Evolutionary conservation across 345 rosid species (phyloP).

Genomic region (Camelina neglecta): DNA sequence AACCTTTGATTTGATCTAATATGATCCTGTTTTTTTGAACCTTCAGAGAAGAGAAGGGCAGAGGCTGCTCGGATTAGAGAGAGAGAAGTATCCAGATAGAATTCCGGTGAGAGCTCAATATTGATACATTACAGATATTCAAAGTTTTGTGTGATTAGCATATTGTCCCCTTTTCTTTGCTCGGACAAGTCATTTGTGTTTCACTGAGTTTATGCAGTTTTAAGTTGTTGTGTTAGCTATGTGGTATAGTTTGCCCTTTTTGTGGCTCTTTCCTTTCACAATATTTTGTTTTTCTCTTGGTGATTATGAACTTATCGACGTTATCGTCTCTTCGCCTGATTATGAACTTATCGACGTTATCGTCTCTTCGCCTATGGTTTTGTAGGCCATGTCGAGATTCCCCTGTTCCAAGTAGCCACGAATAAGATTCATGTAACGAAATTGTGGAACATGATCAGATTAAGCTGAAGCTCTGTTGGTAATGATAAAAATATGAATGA

Average conservation of each 20-base stretch:
- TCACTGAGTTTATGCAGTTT: background rate
- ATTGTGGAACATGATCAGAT: too few relatives aligned
- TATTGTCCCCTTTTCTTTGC: background rate
- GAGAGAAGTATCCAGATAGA: constrained; percentile 78
- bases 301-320: background rate
- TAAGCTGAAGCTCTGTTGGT: too few relatives aligned
- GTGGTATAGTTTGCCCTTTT: background rate
- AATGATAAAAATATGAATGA: too few relatives aligned
- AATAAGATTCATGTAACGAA: too few relatives aligned
- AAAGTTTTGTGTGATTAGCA: background rate
- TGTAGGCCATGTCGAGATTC: too few relatives aligned
- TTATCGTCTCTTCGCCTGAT: background rate
- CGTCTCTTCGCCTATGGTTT: too few relatives aligned
- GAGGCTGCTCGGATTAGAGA: constrained; percentile 97
- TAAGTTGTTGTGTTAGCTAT: constrained; percentile 1
- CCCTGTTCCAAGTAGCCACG: too few relatives aligned
- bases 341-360: too few relatives aligned
- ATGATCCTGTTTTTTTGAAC: constrained; percentile 19
- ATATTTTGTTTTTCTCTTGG: background rate
- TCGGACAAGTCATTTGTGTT: constrained; percentile 4
- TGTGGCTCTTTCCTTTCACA: constrained; percentile 17
- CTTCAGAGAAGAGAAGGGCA: constrained; percentile 85
- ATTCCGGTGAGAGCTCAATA: constrained; percentile 69
- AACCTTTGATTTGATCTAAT: constrained; percentile 16
- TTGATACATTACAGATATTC: background rate